A percentile compares a stretch with the other conserved stretches of the same genome.
phyloP scores from a whole-genome alignment of 2,329 filamentous ascomycete species.

The Tolypocladium paradoxum region DNA sequence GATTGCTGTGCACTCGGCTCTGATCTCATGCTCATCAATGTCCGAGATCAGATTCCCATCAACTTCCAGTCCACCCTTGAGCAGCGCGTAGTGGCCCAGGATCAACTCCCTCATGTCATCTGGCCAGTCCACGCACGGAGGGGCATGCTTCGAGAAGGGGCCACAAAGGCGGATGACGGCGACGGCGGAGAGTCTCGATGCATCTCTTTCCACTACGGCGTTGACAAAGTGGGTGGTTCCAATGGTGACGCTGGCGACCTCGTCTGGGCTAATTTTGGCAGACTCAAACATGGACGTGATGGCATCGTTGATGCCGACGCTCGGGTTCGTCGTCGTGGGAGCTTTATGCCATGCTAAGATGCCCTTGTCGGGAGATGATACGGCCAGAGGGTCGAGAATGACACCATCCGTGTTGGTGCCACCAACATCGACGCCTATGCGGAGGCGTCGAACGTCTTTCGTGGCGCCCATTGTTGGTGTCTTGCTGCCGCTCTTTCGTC shows the following conservation, averaged over 20 bases:
- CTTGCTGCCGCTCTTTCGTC: background rate
- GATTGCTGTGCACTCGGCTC: conserved; percentile 26
- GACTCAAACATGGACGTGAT: conserved; percentile 31
- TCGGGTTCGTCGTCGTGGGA: conserved; percentile 36
- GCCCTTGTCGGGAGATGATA: conserved; percentile 24
- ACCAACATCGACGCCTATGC: conserved; percentile 36
- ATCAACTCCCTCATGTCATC: conserved; percentile 35
- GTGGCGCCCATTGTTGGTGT: background rate
- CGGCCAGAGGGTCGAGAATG: conserved; percentile 31
- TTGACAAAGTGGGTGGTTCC: conserved; percentile 50
- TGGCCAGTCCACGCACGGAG: conserved; percentile 44
- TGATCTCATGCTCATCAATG: conserved; percentile 31
- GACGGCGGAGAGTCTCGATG: conserved; percentile 33
- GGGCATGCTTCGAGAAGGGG: conserved; percentile 38
- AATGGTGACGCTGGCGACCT: conserved; percentile 38
- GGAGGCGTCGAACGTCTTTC: conserved; percentile 13
- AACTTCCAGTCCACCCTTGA: conserved; percentile 41
- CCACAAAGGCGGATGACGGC: conserved; percentile 45
- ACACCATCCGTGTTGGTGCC: conserved; percentile 45
- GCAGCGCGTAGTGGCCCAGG: conserved; percentile 30
- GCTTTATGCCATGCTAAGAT: conserved; percentile 40
- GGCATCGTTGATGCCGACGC: conserved; percentile 32
- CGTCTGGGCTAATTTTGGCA: conserved; percentile 18
- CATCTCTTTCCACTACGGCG: conserved; percentile 43
- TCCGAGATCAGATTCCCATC: conserved; percentile 36